Evolutionary conservation across 2,329 filamentous ascomycete genomes (phyloP).

Genomic region (Fusarium anthophilum): DNA sequence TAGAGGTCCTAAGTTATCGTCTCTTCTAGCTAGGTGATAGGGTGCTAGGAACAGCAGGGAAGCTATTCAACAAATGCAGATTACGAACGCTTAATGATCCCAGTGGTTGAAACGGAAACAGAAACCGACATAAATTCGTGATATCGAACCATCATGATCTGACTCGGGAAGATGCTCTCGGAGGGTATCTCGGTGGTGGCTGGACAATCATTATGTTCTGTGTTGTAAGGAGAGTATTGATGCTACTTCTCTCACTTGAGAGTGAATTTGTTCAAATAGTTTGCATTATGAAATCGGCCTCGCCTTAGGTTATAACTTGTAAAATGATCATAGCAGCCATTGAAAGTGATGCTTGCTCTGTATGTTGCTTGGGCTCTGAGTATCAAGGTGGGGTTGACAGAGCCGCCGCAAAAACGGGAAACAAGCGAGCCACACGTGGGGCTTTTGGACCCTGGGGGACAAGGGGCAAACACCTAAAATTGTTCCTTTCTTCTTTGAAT

Average conservation of each 20-base stretch:
- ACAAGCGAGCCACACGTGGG: constrained; percentile 29
- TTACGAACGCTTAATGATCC: not conserved
- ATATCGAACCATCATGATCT: constrained; percentile 43
- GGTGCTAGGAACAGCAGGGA: not conserved
- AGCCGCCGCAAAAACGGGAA: constrained; percentile 21
- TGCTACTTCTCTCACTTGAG: not conserved
- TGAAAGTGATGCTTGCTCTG: not conserved
- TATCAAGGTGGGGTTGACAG: not conserved
- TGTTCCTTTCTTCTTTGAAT: not conserved
- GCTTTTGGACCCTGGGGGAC: constrained; percentile 21
- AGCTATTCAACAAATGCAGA: constrained; percentile 1
- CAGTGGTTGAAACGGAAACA: not conserved
- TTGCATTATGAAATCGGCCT: no score
- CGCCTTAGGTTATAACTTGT: not conserved
- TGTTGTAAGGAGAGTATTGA: not conserved
- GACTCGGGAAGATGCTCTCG: constrained; percentile 27
- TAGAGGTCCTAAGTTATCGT: not conserved
- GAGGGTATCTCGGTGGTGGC: not conserved
- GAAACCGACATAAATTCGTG: constrained; percentile 18
- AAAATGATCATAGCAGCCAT: not conserved
- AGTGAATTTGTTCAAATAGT: not conserved
- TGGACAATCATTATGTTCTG: no score
- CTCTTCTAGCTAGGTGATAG: not conserved
- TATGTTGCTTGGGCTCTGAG: not conserved
- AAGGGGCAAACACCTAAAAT: constrained; percentile 3